Evolutionary conservation across 257 asterid genomes (phyloP).

Genomic region (Phtheirospermum japonicum): DNA sequence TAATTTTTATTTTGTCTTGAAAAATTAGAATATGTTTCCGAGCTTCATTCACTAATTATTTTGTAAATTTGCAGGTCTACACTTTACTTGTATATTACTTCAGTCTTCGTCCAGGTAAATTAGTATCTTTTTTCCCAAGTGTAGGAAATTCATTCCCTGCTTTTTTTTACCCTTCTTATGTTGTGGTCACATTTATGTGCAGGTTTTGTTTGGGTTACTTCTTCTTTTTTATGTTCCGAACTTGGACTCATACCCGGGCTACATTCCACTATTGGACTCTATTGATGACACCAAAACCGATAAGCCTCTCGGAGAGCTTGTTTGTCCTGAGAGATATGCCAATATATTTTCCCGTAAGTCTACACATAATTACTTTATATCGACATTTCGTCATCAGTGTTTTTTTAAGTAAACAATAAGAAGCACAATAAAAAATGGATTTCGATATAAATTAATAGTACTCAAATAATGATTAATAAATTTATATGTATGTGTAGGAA

Average conservation of each 20-base stretch:
- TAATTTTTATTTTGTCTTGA: too few relatives aligned
- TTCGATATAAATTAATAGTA: too few relatives aligned
- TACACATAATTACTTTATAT: constrained; percentile 8
- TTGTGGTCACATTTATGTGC: constrained; percentile 25
- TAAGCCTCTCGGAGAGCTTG: constrained; percentile 51
- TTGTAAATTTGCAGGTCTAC: constrained; percentile 44
- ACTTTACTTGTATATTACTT: constrained; percentile 45
- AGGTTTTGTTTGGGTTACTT: constrained; percentile 63
- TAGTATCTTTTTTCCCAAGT: too few relatives aligned
- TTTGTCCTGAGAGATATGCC: constrained; percentile 80
- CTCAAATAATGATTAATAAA: too few relatives aligned
- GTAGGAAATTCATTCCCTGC: too few relatives aligned
- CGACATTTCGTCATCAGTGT: neutral
- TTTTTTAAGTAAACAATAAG: neutral
- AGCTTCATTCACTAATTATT: constrained; percentile 10
- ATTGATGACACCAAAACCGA: constrained; percentile 39
- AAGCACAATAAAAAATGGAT: too few relatives aligned
- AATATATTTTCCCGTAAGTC: constrained; percentile 62
- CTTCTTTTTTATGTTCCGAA: constrained; percentile 64
- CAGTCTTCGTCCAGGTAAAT: constrained; percentile 62
- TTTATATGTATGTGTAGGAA: constrained; percentile 38
- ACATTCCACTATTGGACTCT: constrained; percentile 52
- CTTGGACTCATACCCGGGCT: constrained; percentile 67
- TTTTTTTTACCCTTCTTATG: constrained; percentile 1
- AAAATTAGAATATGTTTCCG: neutral